A percentile compares a stretch with the other conserved stretches of the same genome.
Evolutionary conservation across 768 basidiomycete genomes (phyloP).

Genomic region (Lactarius hengduanensis): DNA sequence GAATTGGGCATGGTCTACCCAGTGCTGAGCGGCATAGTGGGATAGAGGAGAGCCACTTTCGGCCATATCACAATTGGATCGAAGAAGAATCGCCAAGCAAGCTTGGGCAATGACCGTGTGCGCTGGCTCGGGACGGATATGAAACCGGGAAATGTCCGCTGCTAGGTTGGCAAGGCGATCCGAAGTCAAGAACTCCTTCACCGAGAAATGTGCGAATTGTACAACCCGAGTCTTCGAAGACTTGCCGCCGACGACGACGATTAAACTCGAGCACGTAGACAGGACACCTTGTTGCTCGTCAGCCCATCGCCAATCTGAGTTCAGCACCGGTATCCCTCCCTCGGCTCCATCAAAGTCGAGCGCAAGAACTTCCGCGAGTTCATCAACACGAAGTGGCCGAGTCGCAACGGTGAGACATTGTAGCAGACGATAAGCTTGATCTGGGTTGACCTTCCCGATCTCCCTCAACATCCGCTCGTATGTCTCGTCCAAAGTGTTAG

Average conservation of each 20-base stretch:
- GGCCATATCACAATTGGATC: not conserved
- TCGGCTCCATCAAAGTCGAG: not conserved
- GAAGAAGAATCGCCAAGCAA: no score
- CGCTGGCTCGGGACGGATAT: no score
- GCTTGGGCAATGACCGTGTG: no score
- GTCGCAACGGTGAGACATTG: no score
- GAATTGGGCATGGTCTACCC: not conserved
- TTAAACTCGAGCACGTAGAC: not conserved
- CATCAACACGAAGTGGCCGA: no score
- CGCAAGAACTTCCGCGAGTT: not conserved
- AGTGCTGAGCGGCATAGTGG: not conserved
- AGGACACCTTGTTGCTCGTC: not conserved
- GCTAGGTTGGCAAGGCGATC: not conserved
- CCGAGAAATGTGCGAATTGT: not conserved
- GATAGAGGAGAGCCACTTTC: not conserved
- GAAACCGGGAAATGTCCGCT: no score
- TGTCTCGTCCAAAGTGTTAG: not conserved
- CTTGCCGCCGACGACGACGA: not conserved
- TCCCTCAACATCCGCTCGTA: not conserved
- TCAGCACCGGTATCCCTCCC: not conserved
- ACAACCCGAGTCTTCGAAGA: no score
- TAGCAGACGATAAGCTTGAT: not conserved
- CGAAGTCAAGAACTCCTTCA: slow-evolving; percentile 3
- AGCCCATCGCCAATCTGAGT: not conserved
- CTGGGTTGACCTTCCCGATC: not conserved